Conservation (phyloP, 2,329 filamentous ascomycete genomes). For the Beauveria rudraprayagi region DNA sequence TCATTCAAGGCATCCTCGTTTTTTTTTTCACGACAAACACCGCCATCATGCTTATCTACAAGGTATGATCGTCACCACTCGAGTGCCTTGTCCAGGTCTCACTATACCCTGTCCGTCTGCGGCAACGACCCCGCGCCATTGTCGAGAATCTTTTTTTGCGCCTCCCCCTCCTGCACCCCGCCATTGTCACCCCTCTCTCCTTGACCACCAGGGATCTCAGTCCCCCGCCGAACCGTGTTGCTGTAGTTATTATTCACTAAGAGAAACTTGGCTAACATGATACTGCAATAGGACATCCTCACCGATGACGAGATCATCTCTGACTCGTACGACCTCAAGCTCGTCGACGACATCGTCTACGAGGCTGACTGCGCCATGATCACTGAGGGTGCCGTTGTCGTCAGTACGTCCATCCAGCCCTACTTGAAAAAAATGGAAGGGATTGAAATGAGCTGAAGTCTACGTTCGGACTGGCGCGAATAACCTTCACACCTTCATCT, state of each 20-base stretch:
- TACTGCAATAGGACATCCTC: constrained; percentile 63
- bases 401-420: constrained; percentile 50
- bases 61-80: background rate
- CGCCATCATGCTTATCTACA: constrained; percentile 12
- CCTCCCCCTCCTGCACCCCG: constrained; percentile 8
- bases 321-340: constrained; percentile 81
- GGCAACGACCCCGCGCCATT: background rate
- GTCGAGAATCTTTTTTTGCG: background rate
- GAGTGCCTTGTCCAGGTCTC: background rate
- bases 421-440: background rate
- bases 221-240: background rate
- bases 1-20: background rate
- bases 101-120: background rate
- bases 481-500: background rate
- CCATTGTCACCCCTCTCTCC: background rate
- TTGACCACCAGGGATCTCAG: background rate
- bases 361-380: constrained; percentile 93
- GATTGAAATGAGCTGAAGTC: no score
- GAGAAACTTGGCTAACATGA: background rate
- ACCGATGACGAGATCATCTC: constrained; percentile 94
- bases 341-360: constrained; percentile 71
- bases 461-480: background rate
- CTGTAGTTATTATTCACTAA: background rate
- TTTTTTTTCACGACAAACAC: constrained; percentile 4
- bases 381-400: constrained; percentile 62